These are phyloP conservation scores for Ambrosiella beaveri DNA, from an alignment of 2,329 filamentous ascomycete genomes.

Conservation along the genomic window DNA sequence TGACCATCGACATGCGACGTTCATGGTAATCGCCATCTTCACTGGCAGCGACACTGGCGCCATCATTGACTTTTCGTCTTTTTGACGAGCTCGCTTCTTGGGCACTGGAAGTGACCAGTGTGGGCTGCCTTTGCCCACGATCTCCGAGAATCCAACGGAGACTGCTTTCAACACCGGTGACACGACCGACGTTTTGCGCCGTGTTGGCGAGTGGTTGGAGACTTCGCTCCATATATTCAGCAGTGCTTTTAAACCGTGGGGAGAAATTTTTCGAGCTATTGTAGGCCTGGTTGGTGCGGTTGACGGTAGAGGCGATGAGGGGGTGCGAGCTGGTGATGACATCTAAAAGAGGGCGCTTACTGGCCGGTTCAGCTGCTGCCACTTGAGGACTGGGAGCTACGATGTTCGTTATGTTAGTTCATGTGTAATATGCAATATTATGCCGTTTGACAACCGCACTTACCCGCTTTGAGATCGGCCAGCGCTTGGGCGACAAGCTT, in stretches of 20 bases:
- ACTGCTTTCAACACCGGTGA: slow-evolving; percentile 74
- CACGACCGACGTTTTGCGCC: slow-evolving; percentile 64
- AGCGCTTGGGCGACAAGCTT: slow-evolving; percentile 12
- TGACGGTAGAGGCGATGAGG: slow-evolving; percentile 68
- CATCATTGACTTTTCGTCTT: slow-evolving; percentile 37
- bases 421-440: neutral
- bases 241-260: slow-evolving; percentile 72
- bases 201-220: slow-evolving; percentile 75
- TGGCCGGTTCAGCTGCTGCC: slow-evolving; percentile 4
- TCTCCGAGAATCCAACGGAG: slow-evolving; percentile 65
- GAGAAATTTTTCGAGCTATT: slow-evolving; percentile 79
- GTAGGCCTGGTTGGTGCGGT: slow-evolving; percentile 70
- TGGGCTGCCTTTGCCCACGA: slow-evolving; percentile 29
- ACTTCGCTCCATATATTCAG: slow-evolving; percentile 78
- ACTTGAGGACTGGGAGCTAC: slow-evolving; percentile 11
- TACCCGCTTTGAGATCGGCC: slow-evolving; percentile 13
- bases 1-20: slow-evolving; percentile 11
- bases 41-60: slow-evolving; percentile 14
- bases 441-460: neutral
- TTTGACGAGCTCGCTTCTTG: slow-evolving; percentile 31
- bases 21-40: slow-evolving; percentile 18
- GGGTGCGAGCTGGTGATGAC: slow-evolving; percentile 81
- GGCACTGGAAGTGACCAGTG: neutral
- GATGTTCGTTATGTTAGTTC: neutral
- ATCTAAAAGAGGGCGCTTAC: slow-evolving; percentile 60